Evolutionary conservation across 169 alveolate species (phyloP), one percentile per base, ranked within the genome.

Genomic region (Plasmodium cynomolgi): DNA sequence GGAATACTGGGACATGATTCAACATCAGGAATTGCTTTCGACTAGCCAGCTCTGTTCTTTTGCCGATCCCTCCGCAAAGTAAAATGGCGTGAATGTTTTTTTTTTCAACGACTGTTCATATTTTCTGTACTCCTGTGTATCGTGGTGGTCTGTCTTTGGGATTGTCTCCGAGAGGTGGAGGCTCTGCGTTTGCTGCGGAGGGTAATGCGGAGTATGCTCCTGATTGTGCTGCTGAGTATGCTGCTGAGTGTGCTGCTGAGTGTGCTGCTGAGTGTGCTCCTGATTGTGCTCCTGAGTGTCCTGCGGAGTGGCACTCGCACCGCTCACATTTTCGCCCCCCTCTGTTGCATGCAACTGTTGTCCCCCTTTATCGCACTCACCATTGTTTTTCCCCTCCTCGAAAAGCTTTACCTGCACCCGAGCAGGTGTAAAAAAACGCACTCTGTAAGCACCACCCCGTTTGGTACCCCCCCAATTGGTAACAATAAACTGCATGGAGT

Each of bases 61-160:
- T 77, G 5, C 94, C 94, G 23, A 88, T 29, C 1, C 94, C 94
- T 54, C 94, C 94, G 68, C 94, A 88, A 56, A 88, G 54, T 20
- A 88, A 88, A n/a, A 88, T 50, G n/a, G 94, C 41, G 72, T 88
- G 94, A 8, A 88, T 79, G 44, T 88, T 77, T 88, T 44, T 68
- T 39, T 79, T 3, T 88, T 33, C 81, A 88, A 37, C 47, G n/a
- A 77, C 44, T 88, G 29, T 41, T 88, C 84, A 88, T 88, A 88
- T 54, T 56, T 77, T 44, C 15, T 88, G 58, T 26, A 17, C 8
- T 88, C 84, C 17, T 44, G 33, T 15, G 15, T 62, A 37, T 83
- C 6, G 47, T 62, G 26, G 11, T 20, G 2, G 9, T 23, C 11
- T 26, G 23, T 84, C 50, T n/a, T 84, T 7, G 13, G 7, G 20